phyloP scores from a whole-genome alignment of 2,329 filamentous ascomycete genomes.

The Colletotrichum higginsianum region DNA sequence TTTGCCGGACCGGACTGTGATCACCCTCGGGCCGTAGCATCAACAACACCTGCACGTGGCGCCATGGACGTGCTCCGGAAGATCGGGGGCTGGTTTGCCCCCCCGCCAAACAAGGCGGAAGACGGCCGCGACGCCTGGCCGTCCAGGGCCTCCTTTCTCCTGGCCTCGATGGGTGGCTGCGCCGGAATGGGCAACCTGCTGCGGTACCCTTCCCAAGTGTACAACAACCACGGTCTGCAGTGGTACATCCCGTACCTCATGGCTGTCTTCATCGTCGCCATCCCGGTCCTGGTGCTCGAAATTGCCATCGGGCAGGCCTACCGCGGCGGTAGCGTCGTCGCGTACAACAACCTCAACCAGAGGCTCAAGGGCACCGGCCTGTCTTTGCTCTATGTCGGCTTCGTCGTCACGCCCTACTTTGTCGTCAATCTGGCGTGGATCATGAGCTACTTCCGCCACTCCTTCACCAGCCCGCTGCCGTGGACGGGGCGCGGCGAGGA shows the following conservation, averaged over 20 bases:
- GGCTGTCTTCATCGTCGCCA: conserved; percentile 69
- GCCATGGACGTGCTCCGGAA: conserved; percentile 47
- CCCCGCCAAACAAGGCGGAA: conserved; percentile 53
- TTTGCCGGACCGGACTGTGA: not conserved
- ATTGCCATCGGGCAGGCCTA: conserved; percentile 80
- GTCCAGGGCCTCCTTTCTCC: conserved; percentile 67
- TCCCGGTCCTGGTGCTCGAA: conserved; percentile 69
- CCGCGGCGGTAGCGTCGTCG: conserved; percentile 68
- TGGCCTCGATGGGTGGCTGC: conserved; percentile 72
- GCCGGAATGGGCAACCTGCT: conserved; percentile 72
- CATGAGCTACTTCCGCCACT: conserved; percentile 71
- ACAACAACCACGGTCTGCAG: conserved; percentile 72
- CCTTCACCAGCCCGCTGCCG: conserved; percentile 68
- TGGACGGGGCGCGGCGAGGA: conserved; percentile 66
- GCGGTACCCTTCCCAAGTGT: conserved; percentile 70
- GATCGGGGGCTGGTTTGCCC: conserved; percentile 52
- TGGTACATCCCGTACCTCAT: conserved; percentile 73
- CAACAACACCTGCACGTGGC: conserved; percentile 3
- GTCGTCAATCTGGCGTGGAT: conserved; percentile 72
- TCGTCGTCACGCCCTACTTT: conserved; percentile 71
- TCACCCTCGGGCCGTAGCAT: not conserved
- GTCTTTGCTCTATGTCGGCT: conserved; percentile 66
- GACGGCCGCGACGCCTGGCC: conserved; percentile 69
- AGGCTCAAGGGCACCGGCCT: conserved; percentile 69
- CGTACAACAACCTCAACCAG: conserved; percentile 67